Percentiles rank a stretch among this genome's conserved stretches.
Evolutionary conservation across 768 basidiomycete genomes (phyloP).

Genomic region (Leucocoprinus birnbaumii): DNA sequence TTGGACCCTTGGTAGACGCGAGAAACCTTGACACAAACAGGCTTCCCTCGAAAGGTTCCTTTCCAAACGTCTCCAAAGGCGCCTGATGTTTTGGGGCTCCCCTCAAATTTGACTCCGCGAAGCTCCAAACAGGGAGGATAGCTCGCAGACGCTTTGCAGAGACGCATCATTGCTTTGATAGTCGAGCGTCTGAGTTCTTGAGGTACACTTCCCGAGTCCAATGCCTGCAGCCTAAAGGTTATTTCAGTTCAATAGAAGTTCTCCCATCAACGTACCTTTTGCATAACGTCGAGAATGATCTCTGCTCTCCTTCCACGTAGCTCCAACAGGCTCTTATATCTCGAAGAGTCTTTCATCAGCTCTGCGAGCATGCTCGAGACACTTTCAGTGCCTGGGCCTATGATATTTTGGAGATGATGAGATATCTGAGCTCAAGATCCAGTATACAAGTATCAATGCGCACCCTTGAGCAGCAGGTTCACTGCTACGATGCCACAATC

Average conservation of each 20-base stretch:
- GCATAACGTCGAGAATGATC: too few relatives aligned
- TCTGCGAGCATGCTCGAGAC: too few relatives aligned
- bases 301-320: too few relatives aligned
- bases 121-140: slow-evolving; percentile 25
- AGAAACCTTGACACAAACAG: slow-evolving; percentile 23
- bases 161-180: slow-evolving; percentile 9
- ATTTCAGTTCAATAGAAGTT: too few relatives aligned
- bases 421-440: too few relatives aligned
- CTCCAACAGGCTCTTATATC: too few relatives aligned
- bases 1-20: slow-evolving; percentile 21
- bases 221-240: neutral
- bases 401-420: too few relatives aligned
- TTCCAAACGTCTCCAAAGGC: slow-evolving; percentile 30
- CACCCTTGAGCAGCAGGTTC: too few relatives aligned
- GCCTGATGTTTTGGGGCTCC: slow-evolving; percentile 18
- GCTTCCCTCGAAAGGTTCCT: slow-evolving; percentile 16
- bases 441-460: too few relatives aligned
- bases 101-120: slow-evolving; percentile 13
- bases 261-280: too few relatives aligned
- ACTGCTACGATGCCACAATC: neutral
- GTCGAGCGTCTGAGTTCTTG: neutral
- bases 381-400: too few relatives aligned
- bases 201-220: neutral
- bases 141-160: slow-evolving; percentile 22
- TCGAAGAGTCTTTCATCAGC: too few relatives aligned